Base-by-base conservation (phyloP, 208 protist species). In the Phytomonas sp. region DNA sequence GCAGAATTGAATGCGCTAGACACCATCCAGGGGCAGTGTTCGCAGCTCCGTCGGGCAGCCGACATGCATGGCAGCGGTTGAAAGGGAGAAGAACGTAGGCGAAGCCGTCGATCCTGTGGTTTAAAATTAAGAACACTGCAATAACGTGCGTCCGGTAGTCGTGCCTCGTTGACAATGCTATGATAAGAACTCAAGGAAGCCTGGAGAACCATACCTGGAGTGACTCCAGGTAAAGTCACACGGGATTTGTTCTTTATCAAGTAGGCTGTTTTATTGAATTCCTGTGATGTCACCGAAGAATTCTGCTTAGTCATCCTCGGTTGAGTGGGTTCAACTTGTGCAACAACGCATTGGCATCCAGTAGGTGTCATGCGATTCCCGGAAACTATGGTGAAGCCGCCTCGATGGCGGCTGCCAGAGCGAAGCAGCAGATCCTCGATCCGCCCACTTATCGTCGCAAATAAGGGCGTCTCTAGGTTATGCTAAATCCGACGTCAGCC, bases 1-100 rank as follows among this genome's bases (percentile, higher is more conserved):
- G 67, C 68, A 15, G 81, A 76, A n/a, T 80, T 73, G 11, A 68
- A 34, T 4, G 40, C 34, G 6, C 72, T 65, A 6, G 62, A 59
- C 53, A 77, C 77, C 83, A 93, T 91, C 89, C 89, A 95, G 31
- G 87, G 89, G 70, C 87, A 93, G 5, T 78, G 77, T 32, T n/a
- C 15, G 61, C 89, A 95, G 7, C 46, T 73, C 31, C 56, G 67
- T 1, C 33, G 34, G 13, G 68, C 73, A 6, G 81, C 80, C 28
- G 76, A 71, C 0, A 62, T 56, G 32, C 85, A 91, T 13, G 82
- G 71, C 20, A 84, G 43, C 6, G 71, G 30, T 4, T 67, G 72
- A 29, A 76, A 68, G 43, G 46, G 23, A 26, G 46, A 56, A 56
- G 2, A 17, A 56, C 20, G 20, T 17, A 23, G 20, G 46, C 6